Evolutionary conservation across 345 rosid species (phyloP).

Genomic region (Heritiera littoralis): DNA sequence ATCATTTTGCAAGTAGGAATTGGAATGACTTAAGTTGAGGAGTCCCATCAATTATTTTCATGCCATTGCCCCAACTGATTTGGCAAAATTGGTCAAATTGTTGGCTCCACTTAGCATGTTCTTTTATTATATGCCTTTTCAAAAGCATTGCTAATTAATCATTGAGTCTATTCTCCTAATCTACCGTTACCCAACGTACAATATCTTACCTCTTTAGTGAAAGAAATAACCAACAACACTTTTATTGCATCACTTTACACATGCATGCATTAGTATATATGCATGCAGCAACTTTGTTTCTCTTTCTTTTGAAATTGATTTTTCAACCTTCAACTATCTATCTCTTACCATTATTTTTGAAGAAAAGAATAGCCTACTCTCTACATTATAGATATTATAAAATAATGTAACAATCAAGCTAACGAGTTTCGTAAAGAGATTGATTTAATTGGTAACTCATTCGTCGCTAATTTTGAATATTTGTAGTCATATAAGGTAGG

Average conservation of each 20-base stretch:
- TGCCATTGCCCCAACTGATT: neutral
- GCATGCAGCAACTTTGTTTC: neutral
- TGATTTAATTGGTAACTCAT: too few relatives aligned
- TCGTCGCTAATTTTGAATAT: too few relatives aligned
- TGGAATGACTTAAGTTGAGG: neutral
- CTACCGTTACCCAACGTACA: neutral
- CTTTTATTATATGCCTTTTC: neutral
- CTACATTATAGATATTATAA: too few relatives aligned
- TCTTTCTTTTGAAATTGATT: too few relatives aligned
- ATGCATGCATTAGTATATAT: too few relatives aligned
- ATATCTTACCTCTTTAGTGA: neutral
- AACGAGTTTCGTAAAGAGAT: too few relatives aligned
- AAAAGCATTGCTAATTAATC: neutral
- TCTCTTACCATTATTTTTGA: too few relatives aligned
- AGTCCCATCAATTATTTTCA: neutral
- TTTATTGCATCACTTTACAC: neutral
- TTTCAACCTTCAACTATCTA: too few relatives aligned
- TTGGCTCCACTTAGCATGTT: neutral
- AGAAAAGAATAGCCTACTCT: too few relatives aligned
- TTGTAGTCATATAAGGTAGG: too few relatives aligned
- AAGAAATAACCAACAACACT: neutral
- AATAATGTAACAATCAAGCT: too few relatives aligned
- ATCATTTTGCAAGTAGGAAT: neutral
- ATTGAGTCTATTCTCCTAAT: neutral
- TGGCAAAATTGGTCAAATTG: neutral